Evolutionary conservation across 2,329 filamentous ascomycete genomes (phyloP).

Genomic region (Hypoxylon sp.): DNA sequence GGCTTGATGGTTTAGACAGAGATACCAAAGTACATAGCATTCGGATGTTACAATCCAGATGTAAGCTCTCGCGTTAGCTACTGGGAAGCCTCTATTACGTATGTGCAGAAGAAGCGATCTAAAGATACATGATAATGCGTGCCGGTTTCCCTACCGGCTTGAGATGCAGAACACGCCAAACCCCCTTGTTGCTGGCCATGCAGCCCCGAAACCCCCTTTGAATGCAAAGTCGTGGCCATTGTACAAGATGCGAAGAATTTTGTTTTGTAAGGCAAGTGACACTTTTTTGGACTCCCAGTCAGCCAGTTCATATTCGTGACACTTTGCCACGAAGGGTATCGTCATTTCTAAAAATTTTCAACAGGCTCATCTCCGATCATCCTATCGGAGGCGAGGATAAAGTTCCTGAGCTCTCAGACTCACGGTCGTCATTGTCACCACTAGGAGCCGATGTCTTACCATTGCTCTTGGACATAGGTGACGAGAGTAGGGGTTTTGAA

Average conservation of each 20-base stretch:
- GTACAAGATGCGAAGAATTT: slow-evolving; percentile 46
- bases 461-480: slow-evolving; percentile 65
- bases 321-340: slow-evolving; percentile 25
- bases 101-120: slow-evolving; percentile 47
- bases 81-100: slow-evolving; percentile 36
- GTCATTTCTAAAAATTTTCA: slow-evolving; percentile 17
- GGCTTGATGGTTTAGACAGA: slow-evolving; percentile 22
- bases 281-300: slow-evolving; percentile 20
- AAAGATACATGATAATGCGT: slow-evolving; percentile 45
- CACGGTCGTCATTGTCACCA: slow-evolving; percentile 60
- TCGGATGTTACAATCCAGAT: slow-evolving; percentile 27
- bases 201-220: slow-evolving; percentile 45
- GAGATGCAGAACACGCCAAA: slow-evolving; percentile 47
- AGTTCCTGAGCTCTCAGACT: slow-evolving; percentile 71
- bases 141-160: slow-evolving; percentile 42
- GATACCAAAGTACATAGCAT: slow-evolving; percentile 36
- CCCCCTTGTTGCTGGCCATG: slow-evolving; percentile 39
- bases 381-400: slow-evolving; percentile 67
- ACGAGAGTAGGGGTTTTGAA: slow-evolving; percentile 64
- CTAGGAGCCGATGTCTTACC: slow-evolving; percentile 57
- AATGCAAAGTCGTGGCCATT: slow-evolving; percentile 50
- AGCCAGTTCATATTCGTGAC: slow-evolving; percentile 14
- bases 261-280: slow-evolving; percentile 19
- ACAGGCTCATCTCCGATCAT: slow-evolving; percentile 33
- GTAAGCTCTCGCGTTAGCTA: slow-evolving; percentile 25